These are phyloP conservation scores for Phaeomoniella chlamydospora DNA, from an alignment of 2,329 filamentous ascomycete species.

Conservation along the genomic window DNA sequence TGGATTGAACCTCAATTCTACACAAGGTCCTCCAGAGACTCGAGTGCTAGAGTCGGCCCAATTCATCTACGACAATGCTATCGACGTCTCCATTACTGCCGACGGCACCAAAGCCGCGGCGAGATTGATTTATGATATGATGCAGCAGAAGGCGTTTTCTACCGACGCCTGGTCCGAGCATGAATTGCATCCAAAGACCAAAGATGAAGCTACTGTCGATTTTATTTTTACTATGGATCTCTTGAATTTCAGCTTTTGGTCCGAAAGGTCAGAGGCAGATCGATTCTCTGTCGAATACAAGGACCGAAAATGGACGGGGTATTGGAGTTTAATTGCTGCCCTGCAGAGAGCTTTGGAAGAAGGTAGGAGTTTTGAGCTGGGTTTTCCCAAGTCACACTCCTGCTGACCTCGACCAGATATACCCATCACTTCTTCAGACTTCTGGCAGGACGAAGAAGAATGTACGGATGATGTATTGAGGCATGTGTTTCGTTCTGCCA, in stretches of 20 bases:
- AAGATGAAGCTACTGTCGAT: conserved; percentile 65
- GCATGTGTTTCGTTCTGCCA: conserved; percentile 75
- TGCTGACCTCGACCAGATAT: conserved; percentile 41
- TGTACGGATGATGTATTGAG: conserved; percentile 61
- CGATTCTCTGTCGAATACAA: conserved; percentile 73
- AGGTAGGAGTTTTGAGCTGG: conserved; percentile 35
- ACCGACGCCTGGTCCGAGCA: conserved; percentile 77
- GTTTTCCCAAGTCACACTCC: background rate
- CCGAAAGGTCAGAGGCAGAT: conserved; percentile 51
- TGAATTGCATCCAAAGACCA: conserved; percentile 73
- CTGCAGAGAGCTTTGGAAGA: conserved; percentile 81
- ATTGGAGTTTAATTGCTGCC: conserved; percentile 83
- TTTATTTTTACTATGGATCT: conserved; percentile 98
- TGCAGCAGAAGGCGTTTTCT: conserved; percentile 73
- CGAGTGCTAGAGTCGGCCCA: conserved; percentile 71
- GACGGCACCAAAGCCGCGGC: conserved; percentile 71
- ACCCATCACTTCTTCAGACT: conserved; percentile 75
- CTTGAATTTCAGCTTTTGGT: conserved; percentile 97
- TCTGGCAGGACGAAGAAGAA: conserved; percentile 65
- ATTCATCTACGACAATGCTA: conserved; percentile 79
- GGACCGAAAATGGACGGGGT: conserved; percentile 76
- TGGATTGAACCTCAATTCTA: conserved; percentile 41
- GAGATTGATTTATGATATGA: conserved; percentile 60
- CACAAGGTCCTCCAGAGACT: conserved; percentile 52
- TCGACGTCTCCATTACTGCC: conserved; percentile 84